These are phyloP conservation scores for Solanum clarkiae DNA, from an alignment of 257 asterid genomes.

Conservation along the genomic window DNA sequence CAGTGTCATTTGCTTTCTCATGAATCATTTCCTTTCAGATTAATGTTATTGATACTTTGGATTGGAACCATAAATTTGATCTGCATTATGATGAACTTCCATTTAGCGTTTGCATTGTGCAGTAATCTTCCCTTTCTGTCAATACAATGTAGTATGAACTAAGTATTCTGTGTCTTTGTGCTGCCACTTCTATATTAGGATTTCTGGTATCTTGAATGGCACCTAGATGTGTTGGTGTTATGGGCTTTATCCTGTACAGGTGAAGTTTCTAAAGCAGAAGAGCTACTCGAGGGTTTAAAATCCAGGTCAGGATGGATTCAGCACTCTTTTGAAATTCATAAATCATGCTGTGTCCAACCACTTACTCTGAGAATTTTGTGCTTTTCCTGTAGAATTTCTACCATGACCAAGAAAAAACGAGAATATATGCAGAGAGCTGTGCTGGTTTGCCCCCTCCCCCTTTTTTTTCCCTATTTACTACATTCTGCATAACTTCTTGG, in stretches of 20 bases:
- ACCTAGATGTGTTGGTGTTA: slow-evolving; percentile 68
- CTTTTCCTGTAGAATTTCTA: slow-evolving; percentile 37
- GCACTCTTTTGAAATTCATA: not conserved
- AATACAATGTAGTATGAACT: not conserved
- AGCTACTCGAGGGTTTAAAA: slow-evolving; percentile 52
- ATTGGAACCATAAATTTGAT: not conserved
- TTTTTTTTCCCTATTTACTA: not conserved
- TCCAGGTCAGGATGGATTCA: slow-evolving; percentile 34
- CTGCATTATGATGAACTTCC: not conserved
- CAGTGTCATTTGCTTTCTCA: not conserved
- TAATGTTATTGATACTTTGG: not conserved
- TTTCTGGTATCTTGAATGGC: slow-evolving; percentile 89
- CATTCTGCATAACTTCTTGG: not conserved
- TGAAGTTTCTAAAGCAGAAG: slow-evolving; percentile 50
- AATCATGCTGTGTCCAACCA: not conserved
- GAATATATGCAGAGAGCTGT: slow-evolving; percentile 45
- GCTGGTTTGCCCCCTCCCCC: slow-evolving; percentile 38
- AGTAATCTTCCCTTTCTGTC: not conserved
- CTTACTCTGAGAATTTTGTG: not conserved
- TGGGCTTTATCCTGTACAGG: slow-evolving; percentile 63
- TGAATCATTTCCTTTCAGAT: not conserved
- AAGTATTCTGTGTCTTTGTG: not conserved
- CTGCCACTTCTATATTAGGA: slow-evolving; percentile 26
- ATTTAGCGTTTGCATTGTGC: not conserved
- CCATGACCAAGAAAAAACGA: slow-evolving; percentile 64